These are phyloP conservation scores for Draba incana DNA, from an alignment of 345 rosid genomes.

Conservation along the genomic window DNA sequence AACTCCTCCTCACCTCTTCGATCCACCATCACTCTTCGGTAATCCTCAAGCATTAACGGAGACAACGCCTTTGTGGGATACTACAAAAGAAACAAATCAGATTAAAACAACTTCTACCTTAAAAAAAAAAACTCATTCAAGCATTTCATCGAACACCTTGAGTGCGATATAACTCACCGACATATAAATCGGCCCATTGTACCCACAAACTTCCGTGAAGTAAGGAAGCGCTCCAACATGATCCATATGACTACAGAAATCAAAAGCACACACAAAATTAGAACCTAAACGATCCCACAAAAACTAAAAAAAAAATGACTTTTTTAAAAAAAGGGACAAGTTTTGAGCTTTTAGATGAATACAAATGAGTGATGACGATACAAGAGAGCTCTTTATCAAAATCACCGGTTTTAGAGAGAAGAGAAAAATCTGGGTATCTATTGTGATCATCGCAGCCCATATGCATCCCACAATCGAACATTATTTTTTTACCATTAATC, in stretches of 20 bases:
- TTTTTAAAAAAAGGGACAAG: neutral
- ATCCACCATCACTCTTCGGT: conserved; percentile 82
- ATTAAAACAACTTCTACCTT: neutral
- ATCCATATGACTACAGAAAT: conserved; percentile 72
- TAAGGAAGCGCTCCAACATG: conserved; percentile 94
- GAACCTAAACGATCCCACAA: neutral
- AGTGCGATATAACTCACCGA: conserved; percentile 59
- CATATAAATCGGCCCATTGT: conserved; percentile 85
- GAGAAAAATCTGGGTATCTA: conserved; percentile 91
- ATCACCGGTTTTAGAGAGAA: conserved; percentile 55
- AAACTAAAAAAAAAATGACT: neutral
- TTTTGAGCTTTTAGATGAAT: neutral
- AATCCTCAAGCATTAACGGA: conserved; percentile 93
- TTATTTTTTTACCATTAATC: conserved; percentile 77
- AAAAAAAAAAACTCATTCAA: conserved; percentile 16
- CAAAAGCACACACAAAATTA: neutral
- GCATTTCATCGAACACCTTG: conserved; percentile 49
- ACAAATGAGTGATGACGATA: conserved; percentile 91
- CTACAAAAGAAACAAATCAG: conserved; percentile 45
- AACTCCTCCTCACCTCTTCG: conserved; percentile 92
- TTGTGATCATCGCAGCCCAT: conserved; percentile 85
- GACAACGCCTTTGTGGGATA: conserved; percentile 95
- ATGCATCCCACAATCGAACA: conserved; percentile 99
- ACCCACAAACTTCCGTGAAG: conserved; percentile 95
- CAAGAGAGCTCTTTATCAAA: conserved; percentile 64